phyloP scores from a whole-genome alignment of 768 basidiomycete species.

The Boletus pseudo-olivaceus region DNA sequence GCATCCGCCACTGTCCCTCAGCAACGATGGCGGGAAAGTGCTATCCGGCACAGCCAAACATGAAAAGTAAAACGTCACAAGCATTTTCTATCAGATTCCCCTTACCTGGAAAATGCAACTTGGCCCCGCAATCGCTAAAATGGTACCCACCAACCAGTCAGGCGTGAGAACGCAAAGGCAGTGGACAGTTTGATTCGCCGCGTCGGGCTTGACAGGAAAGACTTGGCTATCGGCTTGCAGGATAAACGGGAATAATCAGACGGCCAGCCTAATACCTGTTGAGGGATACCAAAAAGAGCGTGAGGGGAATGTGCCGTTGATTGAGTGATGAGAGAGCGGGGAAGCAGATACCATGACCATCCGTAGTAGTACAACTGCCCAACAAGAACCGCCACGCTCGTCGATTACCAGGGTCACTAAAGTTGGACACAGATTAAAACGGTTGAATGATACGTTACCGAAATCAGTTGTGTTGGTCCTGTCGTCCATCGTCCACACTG shows the following conservation, averaged over 20 bases:
- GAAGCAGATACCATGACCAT: background rate
- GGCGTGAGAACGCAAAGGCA: background rate
- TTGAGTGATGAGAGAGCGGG: background rate
- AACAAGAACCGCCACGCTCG: background rate
- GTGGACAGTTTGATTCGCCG: background rate
- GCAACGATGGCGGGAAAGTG: background rate
- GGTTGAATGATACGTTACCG: background rate
- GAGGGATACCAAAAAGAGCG: background rate
- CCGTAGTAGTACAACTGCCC: background rate
- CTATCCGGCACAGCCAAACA: background rate
- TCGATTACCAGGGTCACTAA: background rate
- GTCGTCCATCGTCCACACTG: background rate
- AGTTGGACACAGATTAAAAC: background rate
- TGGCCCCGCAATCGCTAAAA: too few species aligned
- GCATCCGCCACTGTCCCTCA: background rate
- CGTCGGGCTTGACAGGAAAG: background rate
- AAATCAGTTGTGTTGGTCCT: background rate
- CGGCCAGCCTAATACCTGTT: background rate
- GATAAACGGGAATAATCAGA: background rate
- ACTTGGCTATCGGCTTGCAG: background rate
- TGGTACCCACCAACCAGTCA: background rate
- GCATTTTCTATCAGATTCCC: too few species aligned
- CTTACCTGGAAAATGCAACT: background rate
- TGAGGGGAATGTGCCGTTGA: background rate
- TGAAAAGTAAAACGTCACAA: background rate